Conservation (phyloP, 495 filamentous ascomycete species). For the Talaromyces proteolyticus region DNA sequence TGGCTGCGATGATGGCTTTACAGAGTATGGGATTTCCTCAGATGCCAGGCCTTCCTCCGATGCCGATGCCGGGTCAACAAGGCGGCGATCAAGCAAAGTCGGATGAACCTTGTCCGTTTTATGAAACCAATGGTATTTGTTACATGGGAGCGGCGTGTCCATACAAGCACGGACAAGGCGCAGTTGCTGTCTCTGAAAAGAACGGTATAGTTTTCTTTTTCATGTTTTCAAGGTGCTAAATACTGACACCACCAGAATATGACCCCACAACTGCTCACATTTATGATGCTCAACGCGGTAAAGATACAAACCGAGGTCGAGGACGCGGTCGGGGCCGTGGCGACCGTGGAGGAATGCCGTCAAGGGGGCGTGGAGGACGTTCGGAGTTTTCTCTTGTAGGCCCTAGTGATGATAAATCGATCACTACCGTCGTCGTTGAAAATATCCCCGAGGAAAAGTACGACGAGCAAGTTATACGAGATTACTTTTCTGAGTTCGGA, state of each 20-base stretch:
- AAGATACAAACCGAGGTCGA: constrained; percentile 22
- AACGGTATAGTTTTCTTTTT: constrained; percentile 37
- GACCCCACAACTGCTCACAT: constrained; percentile 66
- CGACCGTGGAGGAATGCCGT: constrained; percentile 34
- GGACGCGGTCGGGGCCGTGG: constrained; percentile 43
- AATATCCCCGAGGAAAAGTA: constrained; percentile 89
- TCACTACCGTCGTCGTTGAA: constrained; percentile 83
- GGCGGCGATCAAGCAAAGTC: constrained; percentile 30
- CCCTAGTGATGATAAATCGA: constrained; percentile 65
- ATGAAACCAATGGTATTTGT: constrained; percentile 84
- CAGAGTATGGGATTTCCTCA: constrained; percentile 60
- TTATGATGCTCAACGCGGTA: constrained; percentile 24
- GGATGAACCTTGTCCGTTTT: constrained; percentile 71
- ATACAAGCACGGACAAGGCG: constrained; percentile 72
- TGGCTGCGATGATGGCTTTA: constrained; percentile 66
- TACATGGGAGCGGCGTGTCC: constrained; percentile 69
- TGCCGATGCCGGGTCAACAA: constrained; percentile 33
- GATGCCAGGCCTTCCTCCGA: constrained; percentile 47
- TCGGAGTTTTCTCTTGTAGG: constrained; percentile 71
- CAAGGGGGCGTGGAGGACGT: constrained; percentile 46
- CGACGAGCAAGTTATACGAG: constrained; percentile 63
- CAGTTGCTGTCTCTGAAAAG: constrained; percentile 42
- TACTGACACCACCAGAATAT: constrained; percentile 57
- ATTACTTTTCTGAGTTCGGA: constrained; percentile 84
- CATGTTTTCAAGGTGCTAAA: background rate